Evolutionary conservation across 1,284 basidiomycete genomes (phyloP).

Genomic region (Schizophyllum amplum): DNA sequence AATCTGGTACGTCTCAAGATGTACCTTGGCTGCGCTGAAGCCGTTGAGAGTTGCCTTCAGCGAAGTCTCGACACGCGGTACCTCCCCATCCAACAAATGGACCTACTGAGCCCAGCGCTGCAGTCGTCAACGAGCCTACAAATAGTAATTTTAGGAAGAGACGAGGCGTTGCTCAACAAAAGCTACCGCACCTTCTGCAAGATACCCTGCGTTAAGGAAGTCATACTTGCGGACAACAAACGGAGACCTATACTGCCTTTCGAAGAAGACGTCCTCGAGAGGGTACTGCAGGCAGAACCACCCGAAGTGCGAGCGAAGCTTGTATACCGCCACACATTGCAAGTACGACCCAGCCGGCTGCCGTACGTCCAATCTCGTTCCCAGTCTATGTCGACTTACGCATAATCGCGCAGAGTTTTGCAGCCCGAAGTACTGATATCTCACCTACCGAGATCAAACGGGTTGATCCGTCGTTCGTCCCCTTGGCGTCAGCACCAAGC

Average conservation of each 20-base stretch:
- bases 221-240: not conserved
- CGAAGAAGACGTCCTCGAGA: too few relatives aligned
- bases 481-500: not conserved
- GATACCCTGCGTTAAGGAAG: not conserved
- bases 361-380: too few relatives aligned
- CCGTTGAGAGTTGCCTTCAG: too few relatives aligned
- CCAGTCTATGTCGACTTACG: too few relatives aligned
- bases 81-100: not conserved
- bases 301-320: not conserved
- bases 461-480: not conserved
- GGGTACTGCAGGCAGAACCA: not conserved
- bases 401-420: too few relatives aligned
- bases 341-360: too few relatives aligned
- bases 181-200: not conserved
- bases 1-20: not conserved
- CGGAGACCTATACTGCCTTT: not conserved
- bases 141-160: not conserved
- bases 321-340: too few relatives aligned
- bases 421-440: not conserved
- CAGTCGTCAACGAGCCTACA: not conserved
- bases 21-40: too few relatives aligned
- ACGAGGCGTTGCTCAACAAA: not conserved
- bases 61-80: not conserved
- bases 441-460: not conserved
- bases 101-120: not conserved